Conservation (phyloP, 805 yeast species). For the Ogataea henricii region DNA sequence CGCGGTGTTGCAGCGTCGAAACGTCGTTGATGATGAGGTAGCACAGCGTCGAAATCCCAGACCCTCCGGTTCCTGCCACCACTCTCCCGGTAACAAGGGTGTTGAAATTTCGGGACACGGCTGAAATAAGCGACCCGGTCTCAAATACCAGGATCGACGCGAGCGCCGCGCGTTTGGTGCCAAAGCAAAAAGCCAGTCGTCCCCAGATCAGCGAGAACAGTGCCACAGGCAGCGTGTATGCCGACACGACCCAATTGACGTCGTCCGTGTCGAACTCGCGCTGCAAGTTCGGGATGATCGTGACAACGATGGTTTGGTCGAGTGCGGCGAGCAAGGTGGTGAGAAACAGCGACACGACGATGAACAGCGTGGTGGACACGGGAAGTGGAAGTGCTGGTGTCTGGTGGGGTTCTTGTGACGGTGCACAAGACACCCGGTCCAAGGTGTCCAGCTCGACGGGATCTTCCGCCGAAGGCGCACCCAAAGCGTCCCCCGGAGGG, state of each 20-base stretch:
- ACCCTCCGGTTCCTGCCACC: slow-evolving; percentile 73
- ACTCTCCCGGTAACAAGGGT: slow-evolving; percentile 72
- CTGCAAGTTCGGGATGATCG: slow-evolving; percentile 52
- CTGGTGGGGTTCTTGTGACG: too few species aligned
- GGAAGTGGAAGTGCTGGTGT: not conserved
- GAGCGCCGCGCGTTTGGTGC: slow-evolving; percentile 51
- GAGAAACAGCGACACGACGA: slow-evolving; percentile 21
- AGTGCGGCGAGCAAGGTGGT: slow-evolving; percentile 41
- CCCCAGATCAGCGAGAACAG: slow-evolving; percentile 60
- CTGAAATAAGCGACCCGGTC: slow-evolving; percentile 62
- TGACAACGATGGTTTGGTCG: slow-evolving; percentile 60
- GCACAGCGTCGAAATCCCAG: slow-evolving; percentile 64
- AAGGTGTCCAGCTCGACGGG: too few species aligned
- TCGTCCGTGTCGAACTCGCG: slow-evolving; percentile 49
- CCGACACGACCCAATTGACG: slow-evolving; percentile 61
- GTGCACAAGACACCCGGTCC: too few species aligned
- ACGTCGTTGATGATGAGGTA: slow-evolving; percentile 59
- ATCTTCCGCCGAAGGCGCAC: too few species aligned
- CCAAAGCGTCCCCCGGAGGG: too few species aligned
- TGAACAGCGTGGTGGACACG: slow-evolving; percentile 1
- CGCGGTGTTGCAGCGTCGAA: slow-evolving; percentile 44
- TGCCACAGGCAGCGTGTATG: slow-evolving; percentile 57
- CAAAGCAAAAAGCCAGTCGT: slow-evolving; percentile 54
- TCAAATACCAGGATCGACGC: slow-evolving; percentile 55
- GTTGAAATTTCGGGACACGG: slow-evolving; percentile 53